Percentiles rank a stretch among this genome's conserved stretches.
Conservation (phyloP, 768 basidiomycete genomes). For the Polyporus arcularius region DNA sequence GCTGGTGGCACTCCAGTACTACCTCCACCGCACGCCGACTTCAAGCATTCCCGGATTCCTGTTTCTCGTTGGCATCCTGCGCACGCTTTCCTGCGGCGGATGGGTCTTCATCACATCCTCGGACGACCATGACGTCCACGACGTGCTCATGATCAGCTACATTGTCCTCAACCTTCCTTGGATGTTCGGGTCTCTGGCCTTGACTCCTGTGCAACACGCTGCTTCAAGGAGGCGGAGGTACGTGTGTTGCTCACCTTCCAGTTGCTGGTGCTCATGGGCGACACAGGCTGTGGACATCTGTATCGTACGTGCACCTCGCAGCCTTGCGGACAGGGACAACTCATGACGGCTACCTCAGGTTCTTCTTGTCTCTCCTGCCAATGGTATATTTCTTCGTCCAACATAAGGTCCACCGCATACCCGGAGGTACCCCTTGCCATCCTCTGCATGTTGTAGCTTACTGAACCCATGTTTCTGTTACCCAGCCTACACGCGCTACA, state of each 20-base stretch:
- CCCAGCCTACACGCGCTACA: constrained; percentile 82
- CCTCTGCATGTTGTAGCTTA: neutral
- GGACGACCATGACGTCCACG: constrained; percentile 84
- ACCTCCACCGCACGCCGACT: constrained; percentile 46
- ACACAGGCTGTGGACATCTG: constrained; percentile 53
- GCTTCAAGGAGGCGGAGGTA: constrained; percentile 57
- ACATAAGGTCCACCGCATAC: constrained; percentile 77
- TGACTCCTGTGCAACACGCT: constrained; percentile 46
- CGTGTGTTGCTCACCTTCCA: constrained; percentile 6
- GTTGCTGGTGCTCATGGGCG: neutral
- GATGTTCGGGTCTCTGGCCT: constrained; percentile 74
- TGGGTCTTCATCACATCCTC: constrained; percentile 91
- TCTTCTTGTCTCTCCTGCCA: constrained; percentile 69
- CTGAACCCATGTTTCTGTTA: neutral
- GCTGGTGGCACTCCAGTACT: constrained; percentile 64
- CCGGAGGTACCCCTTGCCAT: constrained; percentile 56
- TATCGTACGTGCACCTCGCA: constrained; percentile 39
- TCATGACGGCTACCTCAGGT: constrained; percentile 44
- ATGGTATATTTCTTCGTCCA: constrained; percentile 84
- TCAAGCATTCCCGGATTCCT: constrained; percentile 52
- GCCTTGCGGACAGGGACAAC: neutral
- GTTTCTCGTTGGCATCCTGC: constrained; percentile 60
- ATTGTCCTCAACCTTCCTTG: constrained; percentile 85
- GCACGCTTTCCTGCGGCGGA: constrained; percentile 84
- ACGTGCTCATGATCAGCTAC: constrained; percentile 86